A percentile compares a stretch with the other conserved stretches of the same genome.
Conservation (phyloP, 179 eudicot species). For the Corrigiola litoralis region DNA sequence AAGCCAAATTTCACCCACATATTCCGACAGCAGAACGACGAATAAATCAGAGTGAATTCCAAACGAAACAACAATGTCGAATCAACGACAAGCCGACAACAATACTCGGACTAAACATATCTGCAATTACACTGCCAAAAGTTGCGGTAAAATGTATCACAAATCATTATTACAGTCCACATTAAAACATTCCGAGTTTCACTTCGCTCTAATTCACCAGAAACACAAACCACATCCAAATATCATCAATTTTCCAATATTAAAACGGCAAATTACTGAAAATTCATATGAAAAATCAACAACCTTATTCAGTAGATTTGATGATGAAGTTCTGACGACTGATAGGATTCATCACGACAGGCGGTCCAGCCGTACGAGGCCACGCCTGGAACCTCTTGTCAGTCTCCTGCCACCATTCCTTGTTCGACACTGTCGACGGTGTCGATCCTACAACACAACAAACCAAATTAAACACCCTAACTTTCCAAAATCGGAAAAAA, state of each 20-base stretch:
- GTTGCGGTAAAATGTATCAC: background rate
- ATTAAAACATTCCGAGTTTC: background rate
- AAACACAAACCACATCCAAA: background rate
- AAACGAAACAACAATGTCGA: background rate
- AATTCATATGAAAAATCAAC: constrained; percentile 19
- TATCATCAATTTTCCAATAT: background rate
- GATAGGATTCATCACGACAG: constrained; percentile 82
- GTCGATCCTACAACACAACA: constrained; percentile 44
- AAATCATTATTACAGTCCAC: background rate
- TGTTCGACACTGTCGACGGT: constrained; percentile 52
- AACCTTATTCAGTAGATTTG: constrained; percentile 41
- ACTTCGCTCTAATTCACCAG: background rate
- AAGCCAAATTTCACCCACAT: too few relatives aligned
- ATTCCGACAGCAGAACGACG: background rate
- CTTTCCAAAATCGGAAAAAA: background rate
- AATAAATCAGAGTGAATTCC: background rate
- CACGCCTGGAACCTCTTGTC: constrained; percentile 77
- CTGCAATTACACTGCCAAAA: too few relatives aligned
- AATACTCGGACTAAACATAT: too few relatives aligned
- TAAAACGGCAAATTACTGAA: background rate
- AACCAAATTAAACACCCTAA: background rate
- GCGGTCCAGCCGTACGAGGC: constrained; percentile 86
- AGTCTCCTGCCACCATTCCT: constrained; percentile 66
- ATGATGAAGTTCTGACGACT: constrained; percentile 81
- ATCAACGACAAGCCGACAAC: too few relatives aligned